phyloP scores from a whole-genome alignment of 805 yeast genomes.

The Tetrapisispora arboricola region DNA sequence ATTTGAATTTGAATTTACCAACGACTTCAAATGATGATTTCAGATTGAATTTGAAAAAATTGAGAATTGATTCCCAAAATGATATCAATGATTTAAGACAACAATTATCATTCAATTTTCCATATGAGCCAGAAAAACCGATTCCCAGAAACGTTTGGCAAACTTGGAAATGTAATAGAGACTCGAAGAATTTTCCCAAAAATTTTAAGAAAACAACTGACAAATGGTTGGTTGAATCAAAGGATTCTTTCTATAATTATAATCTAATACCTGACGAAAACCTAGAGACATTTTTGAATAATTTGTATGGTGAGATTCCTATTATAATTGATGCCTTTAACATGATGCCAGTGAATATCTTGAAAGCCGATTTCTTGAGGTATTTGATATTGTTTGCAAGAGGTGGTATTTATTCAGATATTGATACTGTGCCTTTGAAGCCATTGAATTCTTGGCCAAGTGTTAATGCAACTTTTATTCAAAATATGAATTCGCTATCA shows the following conservation, averaged over 20 bases:
- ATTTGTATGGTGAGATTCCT: constrained; percentile 62
- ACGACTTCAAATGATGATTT: constrained; percentile 15
- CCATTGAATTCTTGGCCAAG: constrained; percentile 73
- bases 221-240: constrained; percentile 44
- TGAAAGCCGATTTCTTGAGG: constrained; percentile 90
- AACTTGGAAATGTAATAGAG: constrained; percentile 71
- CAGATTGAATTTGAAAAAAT: constrained; percentile 16
- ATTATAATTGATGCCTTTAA: constrained; percentile 66
- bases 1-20: constrained; percentile 11
- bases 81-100: constrained; percentile 16
- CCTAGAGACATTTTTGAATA: constrained; percentile 44
- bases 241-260: constrained; percentile 36
- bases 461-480: constrained; percentile 22
- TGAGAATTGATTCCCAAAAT: neutral
- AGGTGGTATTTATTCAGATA: constrained; percentile 90
- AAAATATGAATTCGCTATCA: constrained; percentile 7
- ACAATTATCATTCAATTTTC: constrained; percentile 60
- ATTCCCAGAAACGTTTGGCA: constrained; percentile 87
- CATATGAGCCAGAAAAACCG: constrained; percentile 54
- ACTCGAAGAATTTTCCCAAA: constrained; percentile 47
- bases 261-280: constrained; percentile 63
- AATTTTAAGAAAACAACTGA: constrained; percentile 40
- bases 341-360: constrained; percentile 65
- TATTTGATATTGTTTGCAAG: constrained; percentile 78
- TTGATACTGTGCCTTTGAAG: constrained; percentile 72